Percentiles rank a stretch among this genome's conserved stretches.
These are phyloP conservation scores for Cotoneaster glaucophyllus DNA, from an alignment of 306 rosid species.

Conservation along the genomic window DNA sequence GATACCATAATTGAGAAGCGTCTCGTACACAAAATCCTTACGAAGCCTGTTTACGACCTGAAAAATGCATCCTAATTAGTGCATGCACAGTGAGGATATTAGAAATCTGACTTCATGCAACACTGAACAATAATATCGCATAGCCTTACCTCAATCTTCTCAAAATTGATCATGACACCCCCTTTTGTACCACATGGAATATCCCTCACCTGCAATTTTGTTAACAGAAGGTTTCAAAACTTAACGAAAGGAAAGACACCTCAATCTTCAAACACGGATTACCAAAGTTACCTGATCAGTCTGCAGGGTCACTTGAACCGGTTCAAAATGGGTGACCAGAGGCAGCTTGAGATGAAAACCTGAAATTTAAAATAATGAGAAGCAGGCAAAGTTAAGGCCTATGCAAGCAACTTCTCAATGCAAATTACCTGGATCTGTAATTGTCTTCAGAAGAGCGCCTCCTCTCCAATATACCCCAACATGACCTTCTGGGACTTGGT, in stretches of 20 bases:
- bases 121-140: neutral
- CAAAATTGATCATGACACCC: conserved; percentile 84
- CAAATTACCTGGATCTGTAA: conserved; percentile 70
- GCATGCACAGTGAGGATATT: conserved; percentile 1
- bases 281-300: conserved; percentile 59
- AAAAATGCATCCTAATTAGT: conserved; percentile 14
- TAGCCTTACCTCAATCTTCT: conserved; percentile 69
- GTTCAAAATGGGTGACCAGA: conserved; percentile 69
- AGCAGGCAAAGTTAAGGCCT: neutral
- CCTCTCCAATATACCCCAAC: conserved; percentile 97
- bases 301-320: conserved; percentile 92
- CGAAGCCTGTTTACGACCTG: conserved; percentile 84
- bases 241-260: neutral
- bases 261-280: neutral
- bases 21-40: conserved; percentile 69
- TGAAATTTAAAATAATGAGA: conserved; percentile 21
- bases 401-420: neutral
- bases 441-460: conserved; percentile 78
- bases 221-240: neutral
- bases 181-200: conserved; percentile 97
- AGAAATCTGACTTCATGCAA: neutral
- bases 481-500: conserved; percentile 98
- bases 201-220: conserved; percentile 60
- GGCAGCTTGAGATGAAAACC: conserved; percentile 92
- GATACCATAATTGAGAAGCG: conserved; percentile 78